Evolutionary conservation across 2,329 filamentous ascomycete species (phyloP).

Genomic region (Phialocephala subalpina): DNA sequence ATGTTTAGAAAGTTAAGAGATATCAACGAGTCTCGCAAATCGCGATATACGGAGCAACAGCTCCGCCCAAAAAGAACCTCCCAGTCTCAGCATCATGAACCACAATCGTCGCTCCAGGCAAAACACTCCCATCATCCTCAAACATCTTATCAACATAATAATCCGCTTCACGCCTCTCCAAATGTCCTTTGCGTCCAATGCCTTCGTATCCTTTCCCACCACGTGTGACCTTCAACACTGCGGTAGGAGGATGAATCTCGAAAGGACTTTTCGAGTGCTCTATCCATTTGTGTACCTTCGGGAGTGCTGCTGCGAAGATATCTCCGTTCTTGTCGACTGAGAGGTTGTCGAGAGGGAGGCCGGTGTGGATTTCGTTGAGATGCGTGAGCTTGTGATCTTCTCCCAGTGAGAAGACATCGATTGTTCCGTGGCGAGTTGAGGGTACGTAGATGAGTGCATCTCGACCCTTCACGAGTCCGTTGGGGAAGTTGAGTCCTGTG

Average conservation of each 20-base stretch:
- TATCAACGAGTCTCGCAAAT: constrained; percentile 31
- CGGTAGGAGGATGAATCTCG: constrained; percentile 29
- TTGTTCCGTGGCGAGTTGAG: constrained; percentile 35
- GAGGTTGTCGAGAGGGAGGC: constrained; percentile 47
- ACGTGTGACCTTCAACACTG: constrained; percentile 40
- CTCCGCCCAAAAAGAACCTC: constrained; percentile 43
- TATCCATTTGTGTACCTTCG: constrained; percentile 37
- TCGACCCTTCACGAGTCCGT: constrained; percentile 43
- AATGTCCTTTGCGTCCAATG: constrained; percentile 11
- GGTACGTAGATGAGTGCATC: constrained; percentile 48
- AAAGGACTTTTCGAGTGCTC: constrained; percentile 38
- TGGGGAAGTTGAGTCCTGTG: constrained; percentile 41
- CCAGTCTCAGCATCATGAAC: constrained; percentile 45
- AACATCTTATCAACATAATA: constrained; percentile 43
- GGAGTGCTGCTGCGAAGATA: constrained; percentile 45
- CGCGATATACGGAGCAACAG: constrained; percentile 33
- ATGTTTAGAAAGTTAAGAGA: background rate
- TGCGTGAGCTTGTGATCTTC: constrained; percentile 31
- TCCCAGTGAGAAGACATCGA: constrained; percentile 39
- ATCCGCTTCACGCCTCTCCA: constrained; percentile 27
- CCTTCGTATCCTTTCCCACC: constrained; percentile 23
- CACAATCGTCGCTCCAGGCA: constrained; percentile 39
- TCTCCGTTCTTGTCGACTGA: constrained; percentile 47
- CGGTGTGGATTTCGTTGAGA: constrained; percentile 39
- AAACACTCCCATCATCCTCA: constrained; percentile 45